A percentile compares a stretch with the other conserved stretches of the same genome.
Conservation (phyloP, 176 grass and related monocot species). For the Chrysopogon serrulatus region DNA sequence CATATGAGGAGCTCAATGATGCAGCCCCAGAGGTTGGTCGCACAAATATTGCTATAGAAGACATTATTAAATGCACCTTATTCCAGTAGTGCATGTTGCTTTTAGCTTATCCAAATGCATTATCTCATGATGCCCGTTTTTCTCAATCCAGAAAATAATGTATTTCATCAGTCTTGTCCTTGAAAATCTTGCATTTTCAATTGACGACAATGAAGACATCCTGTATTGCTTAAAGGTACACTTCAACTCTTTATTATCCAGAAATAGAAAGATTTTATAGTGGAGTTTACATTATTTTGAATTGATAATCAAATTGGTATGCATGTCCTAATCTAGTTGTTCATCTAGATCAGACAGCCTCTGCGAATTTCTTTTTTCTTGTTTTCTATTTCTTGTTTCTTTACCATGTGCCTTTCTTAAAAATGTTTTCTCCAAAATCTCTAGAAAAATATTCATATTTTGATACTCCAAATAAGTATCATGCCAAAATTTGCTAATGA, state of each 20-base stretch:
- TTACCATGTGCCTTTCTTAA: background rate
- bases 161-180: conserved; percentile 90
- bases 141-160: conserved; percentile 83
- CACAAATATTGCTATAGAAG: conserved; percentile 4
- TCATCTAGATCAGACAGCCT: background rate
- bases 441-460: background rate
- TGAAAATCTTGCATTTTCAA: conserved; percentile 95
- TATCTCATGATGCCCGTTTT: conserved; percentile 5
- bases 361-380: background rate
- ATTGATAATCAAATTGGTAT: background rate
- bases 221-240: conserved; percentile 93
- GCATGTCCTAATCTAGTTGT: background rate
- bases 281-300: background rate
- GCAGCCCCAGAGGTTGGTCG: conserved; percentile 70
- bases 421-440: background rate
- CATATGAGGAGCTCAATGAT: conserved; percentile 70
- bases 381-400: background rate
- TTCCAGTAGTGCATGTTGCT: background rate
- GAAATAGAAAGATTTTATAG: background rate
- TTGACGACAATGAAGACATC: conserved; percentile 89
- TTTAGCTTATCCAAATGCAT: conserved; percentile 31
- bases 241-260: conserved; percentile 9
- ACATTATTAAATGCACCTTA: background rate
- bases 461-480: background rate
- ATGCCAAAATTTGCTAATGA: background rate